Evolutionary conservation across 2,329 filamentous ascomycete species (phyloP).

Genomic region (Penicillium sp.): DNA sequence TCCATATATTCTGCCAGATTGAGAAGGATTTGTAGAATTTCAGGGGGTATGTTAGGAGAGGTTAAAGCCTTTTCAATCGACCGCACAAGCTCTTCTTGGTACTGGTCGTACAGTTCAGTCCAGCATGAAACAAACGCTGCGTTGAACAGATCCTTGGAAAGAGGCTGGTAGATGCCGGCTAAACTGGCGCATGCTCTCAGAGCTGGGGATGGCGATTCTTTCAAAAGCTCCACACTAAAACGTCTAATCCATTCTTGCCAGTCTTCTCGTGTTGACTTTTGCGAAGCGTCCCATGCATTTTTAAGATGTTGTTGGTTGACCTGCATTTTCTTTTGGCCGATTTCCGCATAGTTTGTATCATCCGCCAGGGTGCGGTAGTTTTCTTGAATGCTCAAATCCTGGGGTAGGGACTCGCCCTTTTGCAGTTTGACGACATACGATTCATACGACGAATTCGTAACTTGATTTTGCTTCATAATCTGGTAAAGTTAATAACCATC

Average conservation of each 20-base stretch:
- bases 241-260: conserved; percentile 99
- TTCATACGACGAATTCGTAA: conserved; percentile 87
- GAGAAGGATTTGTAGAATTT: conserved; percentile 87
- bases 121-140: conserved; percentile 98
- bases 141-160: conserved; percentile 94
- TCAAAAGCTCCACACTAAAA: conserved; percentile 90
- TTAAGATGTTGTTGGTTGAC: conserved; percentile 98
- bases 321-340: conserved; percentile 87
- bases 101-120: conserved; percentile 95
- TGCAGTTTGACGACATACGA: conserved; percentile 88
- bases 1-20: conserved; percentile 99
- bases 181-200: conserved; percentile 87
- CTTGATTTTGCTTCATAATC: conserved; percentile 68
- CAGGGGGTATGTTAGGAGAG: conserved; percentile 91
- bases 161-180: conserved; percentile 83
- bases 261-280: conserved; percentile 96
- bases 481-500: conserved; percentile 15
- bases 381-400: conserved; percentile 84
- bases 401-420: conserved; percentile 90
- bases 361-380: conserved; percentile 74
- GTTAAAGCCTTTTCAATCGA: conserved; percentile 95
- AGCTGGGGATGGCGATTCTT: conserved; percentile 94
- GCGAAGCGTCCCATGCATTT: conserved; percentile 92
- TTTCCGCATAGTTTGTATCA: conserved; percentile 76
- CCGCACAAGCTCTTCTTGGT: conserved; percentile 91